Evolutionary conservation across 1,139 yeast genomes (phyloP).

Genomic region (Zygoascus sp.): DNA sequence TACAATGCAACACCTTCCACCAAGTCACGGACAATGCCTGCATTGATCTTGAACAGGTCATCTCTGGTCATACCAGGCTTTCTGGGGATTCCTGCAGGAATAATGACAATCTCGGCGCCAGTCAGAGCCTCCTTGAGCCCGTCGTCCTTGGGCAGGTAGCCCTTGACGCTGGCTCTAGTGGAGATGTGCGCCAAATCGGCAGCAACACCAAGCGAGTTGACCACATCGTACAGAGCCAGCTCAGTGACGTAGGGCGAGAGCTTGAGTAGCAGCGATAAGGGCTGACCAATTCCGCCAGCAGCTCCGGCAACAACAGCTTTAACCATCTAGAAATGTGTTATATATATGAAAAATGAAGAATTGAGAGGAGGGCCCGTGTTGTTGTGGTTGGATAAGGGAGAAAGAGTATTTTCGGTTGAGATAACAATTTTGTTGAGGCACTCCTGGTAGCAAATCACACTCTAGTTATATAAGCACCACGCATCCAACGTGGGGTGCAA

Average conservation of each 20-base stretch:
- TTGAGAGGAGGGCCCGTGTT: no score
- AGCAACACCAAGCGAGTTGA: slow-evolving; percentile 88
- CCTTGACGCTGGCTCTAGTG: slow-evolving; percentile 67
- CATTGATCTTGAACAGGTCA: slow-evolving; percentile 89
- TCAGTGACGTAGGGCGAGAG: slow-evolving; percentile 54
- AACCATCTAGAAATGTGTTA: slow-evolving; percentile 13
- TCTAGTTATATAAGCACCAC: slow-evolving; percentile 4
- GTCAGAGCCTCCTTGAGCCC: slow-evolving; percentile 57
- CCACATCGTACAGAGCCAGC: slow-evolving; percentile 80
- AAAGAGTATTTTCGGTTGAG: neutral
- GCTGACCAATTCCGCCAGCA: slow-evolving; percentile 75
- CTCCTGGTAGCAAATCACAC: neutral
- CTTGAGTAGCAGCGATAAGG: slow-evolving; percentile 79
- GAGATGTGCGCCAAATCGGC: slow-evolving; percentile 89
- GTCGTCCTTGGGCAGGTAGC: slow-evolving; percentile 59
- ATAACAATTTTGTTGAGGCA: slow-evolving; percentile 3
- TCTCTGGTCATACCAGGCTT: slow-evolving; percentile 99
- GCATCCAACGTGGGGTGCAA: slow-evolving; percentile 2
- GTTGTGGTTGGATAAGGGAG: no score
- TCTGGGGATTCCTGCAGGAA: slow-evolving; percentile 97
- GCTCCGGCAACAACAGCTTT: slow-evolving; percentile 41
- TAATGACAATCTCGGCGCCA: slow-evolving; percentile 72
- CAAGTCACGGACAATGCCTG: slow-evolving; percentile 79
- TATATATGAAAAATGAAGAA: neutral
- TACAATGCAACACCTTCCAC: slow-evolving; percentile 72